Base-by-base conservation (phyloP, 1,139 yeast genomes). In the Blastobotrys apis region DNA sequence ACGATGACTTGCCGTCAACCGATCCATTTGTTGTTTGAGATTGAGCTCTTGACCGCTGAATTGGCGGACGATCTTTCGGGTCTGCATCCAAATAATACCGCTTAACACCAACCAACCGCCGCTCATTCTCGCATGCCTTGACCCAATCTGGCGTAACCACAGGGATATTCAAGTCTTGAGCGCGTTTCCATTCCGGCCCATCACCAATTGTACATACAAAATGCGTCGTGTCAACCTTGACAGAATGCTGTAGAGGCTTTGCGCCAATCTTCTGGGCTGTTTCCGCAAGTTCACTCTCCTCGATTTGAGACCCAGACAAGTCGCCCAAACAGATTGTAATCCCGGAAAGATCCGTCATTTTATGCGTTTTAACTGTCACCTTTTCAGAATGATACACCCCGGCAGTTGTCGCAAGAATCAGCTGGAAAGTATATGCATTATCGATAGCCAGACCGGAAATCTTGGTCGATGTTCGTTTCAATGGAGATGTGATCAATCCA, bases 81-180 rank as follows among this genome's bases (percentile, higher is more conserved):
- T 66, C 70, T 1, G 69, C 71, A 35, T 64, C 68, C 64, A 67
- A 48, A 48, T 67, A 67, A 51, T 66, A 67, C 52, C 87, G 88
- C 56, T 95, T 75, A 12, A 94, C 99, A 23, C 97, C 96, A 34
- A 90, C 95, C 49, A 92, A 80, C 58, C 97, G 71, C 55, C 94
- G 77, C 59, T 90, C 97, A 39, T 77, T 67, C 58, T 87, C 95
- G 69, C 98, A 92, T 0, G 97, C 97, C 65, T 85, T 83, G 47
- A 92, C 71, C 97, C 97, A 92, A 62, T 92, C 97, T 0, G 98
- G 98, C 63, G 96, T 77, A 22, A 92, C 92, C 35, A 92, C 78
- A 2, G 99, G 99, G 47, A 92, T 88, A 62, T 90, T 92, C 73
- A 81, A 77, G 48, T 84, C 90, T 50, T 77, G 74, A 1, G 98